Percentiles rank a stretch among this genome's conserved stretches.
phyloP scores from a whole-genome alignment of 192 early-diverging fungal genomes.

The Coemansia guatemalensis region DNA sequence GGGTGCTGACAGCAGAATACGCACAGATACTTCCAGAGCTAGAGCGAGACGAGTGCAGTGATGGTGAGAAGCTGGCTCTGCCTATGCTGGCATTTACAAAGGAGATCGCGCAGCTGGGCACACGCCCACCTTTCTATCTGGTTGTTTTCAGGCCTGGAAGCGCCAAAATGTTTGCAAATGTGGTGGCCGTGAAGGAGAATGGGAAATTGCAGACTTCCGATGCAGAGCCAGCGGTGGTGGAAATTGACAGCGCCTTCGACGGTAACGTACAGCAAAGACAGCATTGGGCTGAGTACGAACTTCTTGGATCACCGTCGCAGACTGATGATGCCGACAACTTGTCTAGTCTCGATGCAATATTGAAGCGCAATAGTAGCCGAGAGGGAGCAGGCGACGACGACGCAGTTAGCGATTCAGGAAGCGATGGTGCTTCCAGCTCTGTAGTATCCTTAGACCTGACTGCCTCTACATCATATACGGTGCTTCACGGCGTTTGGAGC shows the following conservation, averaged over 20 bases:
- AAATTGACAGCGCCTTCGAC: not conserved
- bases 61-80: conserved; percentile 4
- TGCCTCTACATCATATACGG: conserved; percentile 18
- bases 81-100: conserved; percentile 44
- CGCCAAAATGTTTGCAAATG: conserved; percentile 37
- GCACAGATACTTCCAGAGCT: conserved; percentile 48
- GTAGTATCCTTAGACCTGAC: conserved; percentile 1
- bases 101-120: conserved; percentile 8
- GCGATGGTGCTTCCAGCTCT: conserved; percentile 4
- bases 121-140: conserved; percentile 30
- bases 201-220: not conserved
- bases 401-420: not conserved
- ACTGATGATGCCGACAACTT: not conserved
- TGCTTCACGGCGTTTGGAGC: conserved; percentile 40
- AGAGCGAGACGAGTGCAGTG: not conserved
- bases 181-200: conserved; percentile 19
- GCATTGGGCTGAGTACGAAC: conserved; percentile 50
- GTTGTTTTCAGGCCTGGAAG: conserved; percentile 18
- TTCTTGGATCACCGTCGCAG: conserved; percentile 31
- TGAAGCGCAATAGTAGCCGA: not conserved
- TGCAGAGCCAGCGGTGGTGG: conserved; percentile 5
- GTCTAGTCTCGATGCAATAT: not conserved
- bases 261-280: conserved; percentile 5
- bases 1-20: conserved; percentile 46
- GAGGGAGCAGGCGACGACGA: not conserved